These are phyloP conservation scores for Schizothecium vesticola DNA, from an alignment of 495 filamentous ascomycete genomes.

Conservation along the genomic window DNA sequence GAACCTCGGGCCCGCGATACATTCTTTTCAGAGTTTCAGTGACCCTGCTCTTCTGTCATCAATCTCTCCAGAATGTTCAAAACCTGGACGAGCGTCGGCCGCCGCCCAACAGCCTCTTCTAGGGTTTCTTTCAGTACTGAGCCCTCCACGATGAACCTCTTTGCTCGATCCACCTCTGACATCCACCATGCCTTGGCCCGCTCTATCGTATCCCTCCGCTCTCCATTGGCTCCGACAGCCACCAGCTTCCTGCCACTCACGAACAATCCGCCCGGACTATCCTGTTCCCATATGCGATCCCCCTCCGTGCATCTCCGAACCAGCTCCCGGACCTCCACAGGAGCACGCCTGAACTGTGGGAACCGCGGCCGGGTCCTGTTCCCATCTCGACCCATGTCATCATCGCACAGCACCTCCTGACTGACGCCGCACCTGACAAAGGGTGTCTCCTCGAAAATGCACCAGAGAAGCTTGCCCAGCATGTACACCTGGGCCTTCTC, in stretches of 20 bases:
- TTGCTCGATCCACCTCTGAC: background rate
- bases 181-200: background rate
- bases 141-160: background rate
- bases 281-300: constrained; percentile 20
- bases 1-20: no score
- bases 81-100: background rate
- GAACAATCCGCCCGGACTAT: constrained; percentile 4
- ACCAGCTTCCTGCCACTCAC: constrained; percentile 9
- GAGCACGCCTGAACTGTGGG: constrained; percentile 20
- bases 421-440: constrained; percentile 24
- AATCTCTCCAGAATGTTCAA: background rate
- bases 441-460: constrained; percentile 29
- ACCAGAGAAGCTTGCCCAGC: constrained; percentile 36
- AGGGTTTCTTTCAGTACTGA: background rate
- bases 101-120: background rate
- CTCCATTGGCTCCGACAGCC: background rate
- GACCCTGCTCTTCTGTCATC: background rate
- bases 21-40: background rate
- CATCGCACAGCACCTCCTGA: constrained; percentile 20
- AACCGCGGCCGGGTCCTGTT: constrained; percentile 11
- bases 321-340: constrained; percentile 14
- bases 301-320: constrained; percentile 26
- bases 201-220: background rate
- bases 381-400: background rate
- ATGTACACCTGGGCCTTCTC: constrained; percentile 32